Evolutionary conservation across 805 yeast genomes (phyloP).

Genomic region (Starmerella geochares): DNA sequence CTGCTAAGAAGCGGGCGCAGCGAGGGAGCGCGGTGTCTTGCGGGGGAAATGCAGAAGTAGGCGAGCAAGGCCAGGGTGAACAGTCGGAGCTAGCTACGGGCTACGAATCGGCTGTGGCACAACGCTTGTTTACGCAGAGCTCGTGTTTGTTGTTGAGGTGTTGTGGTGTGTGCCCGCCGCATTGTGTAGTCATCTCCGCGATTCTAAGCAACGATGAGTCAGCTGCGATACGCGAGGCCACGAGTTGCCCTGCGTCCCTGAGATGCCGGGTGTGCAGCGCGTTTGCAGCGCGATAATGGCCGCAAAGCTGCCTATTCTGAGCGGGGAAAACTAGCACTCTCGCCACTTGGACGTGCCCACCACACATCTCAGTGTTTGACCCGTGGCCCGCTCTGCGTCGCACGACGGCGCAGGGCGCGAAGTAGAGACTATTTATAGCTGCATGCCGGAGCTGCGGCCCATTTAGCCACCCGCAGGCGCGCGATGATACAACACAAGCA

Average conservation of each 20-base stretch:
- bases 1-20: not conserved
- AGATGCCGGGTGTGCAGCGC: not conserved
- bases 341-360: too few relatives aligned
- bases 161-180: not conserved
- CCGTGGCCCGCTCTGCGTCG: too few relatives aligned
- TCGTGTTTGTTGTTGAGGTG: conserved; percentile 1
- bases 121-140: not conserved
- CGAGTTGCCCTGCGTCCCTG: not conserved
- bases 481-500: too few relatives aligned
- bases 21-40: not conserved
- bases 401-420: too few relatives aligned
- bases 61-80: not conserved
- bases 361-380: too few relatives aligned
- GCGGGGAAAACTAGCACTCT: too few relatives aligned
- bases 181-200: not conserved
- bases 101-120: not conserved
- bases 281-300: not conserved
- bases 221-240: not conserved
- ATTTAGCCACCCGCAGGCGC: too few relatives aligned
- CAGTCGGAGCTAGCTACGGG: not conserved
- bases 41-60: not conserved
- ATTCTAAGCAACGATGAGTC: not conserved
- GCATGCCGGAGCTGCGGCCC: too few relatives aligned
- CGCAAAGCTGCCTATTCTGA: too few relatives aligned
- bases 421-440: too few relatives aligned